Percentiles rank a stretch among this genome's conserved stretches.
Evolutionary conservation across 2,329 filamentous ascomycete genomes (phyloP).

Genomic region (Fusarium sp.): DNA sequence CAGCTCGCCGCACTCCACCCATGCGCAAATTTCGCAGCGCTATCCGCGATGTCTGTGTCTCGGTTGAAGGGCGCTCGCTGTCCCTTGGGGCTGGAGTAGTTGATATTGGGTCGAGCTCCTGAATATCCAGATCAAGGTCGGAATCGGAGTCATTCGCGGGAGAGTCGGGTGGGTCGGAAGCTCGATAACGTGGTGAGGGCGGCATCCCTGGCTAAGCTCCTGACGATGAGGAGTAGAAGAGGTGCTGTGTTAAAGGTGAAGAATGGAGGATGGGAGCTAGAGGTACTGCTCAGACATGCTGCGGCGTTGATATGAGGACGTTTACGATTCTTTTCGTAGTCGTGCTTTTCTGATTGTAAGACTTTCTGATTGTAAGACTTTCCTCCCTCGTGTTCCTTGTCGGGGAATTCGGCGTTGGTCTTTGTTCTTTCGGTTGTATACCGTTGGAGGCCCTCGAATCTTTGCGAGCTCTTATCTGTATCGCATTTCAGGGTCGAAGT

Average conservation of each 20-base stretch:
- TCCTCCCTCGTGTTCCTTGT: neutral
- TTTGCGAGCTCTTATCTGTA: slow-evolving; percentile 25
- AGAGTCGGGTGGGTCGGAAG: slow-evolving; percentile 71
- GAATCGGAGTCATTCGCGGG: slow-evolving; percentile 74
- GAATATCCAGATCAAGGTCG: slow-evolving; percentile 81
- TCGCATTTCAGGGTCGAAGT: slow-evolving; percentile 33
- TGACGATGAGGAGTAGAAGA: slow-evolving; percentile 17
- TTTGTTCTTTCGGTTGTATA: slow-evolving; percentile 5
- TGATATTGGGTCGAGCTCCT: slow-evolving; percentile 78
- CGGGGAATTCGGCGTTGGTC: neutral
- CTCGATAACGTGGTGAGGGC: slow-evolving; percentile 61
- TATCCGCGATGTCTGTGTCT: slow-evolving; percentile 67
- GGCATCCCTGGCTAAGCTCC: slow-evolving; percentile 61
- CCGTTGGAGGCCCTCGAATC: slow-evolving; percentile 22
- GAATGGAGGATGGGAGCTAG: slow-evolving; percentile 28
- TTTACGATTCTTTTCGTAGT: neutral
- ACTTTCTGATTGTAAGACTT: neutral
- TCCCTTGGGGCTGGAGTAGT: slow-evolving; percentile 47
- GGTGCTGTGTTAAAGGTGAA: slow-evolving; percentile 27
- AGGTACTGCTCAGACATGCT: slow-evolving; percentile 41
- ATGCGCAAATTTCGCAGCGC: slow-evolving; percentile 77
- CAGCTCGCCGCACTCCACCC: slow-evolving; percentile 67
- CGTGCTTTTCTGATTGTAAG: neutral
- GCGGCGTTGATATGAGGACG: slow-evolving; percentile 12
- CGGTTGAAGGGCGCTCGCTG: slow-evolving; percentile 43